Conservation (phyloP, 2,329 filamentous ascomycete genomes). For the Microascus cirrosus region DNA sequence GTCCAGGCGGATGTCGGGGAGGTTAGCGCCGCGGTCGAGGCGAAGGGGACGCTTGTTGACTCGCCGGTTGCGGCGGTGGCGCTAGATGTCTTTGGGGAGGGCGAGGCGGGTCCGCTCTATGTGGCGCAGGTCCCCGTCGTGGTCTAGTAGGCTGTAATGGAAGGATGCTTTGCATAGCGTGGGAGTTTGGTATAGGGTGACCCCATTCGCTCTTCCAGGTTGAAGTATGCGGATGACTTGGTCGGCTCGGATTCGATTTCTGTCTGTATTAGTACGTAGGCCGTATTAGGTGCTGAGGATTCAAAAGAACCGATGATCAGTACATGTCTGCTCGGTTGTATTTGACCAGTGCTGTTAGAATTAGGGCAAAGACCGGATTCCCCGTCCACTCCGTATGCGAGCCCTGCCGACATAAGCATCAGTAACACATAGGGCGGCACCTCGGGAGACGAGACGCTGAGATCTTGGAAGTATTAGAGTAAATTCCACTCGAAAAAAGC, state of each 20-base stretch:
- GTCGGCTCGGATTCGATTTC: neutral
- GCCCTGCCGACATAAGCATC: too few species aligned
- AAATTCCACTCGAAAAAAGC: too few species aligned
- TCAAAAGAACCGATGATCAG: too few species aligned
- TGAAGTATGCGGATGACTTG: neutral
- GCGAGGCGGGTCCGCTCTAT: conserved; percentile 3
- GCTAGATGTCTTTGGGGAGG: neutral
- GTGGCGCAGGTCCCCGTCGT: neutral
- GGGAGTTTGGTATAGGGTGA: neutral
- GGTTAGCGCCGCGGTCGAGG: neutral
- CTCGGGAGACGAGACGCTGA: too few species aligned
- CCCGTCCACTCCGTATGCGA: too few species aligned
- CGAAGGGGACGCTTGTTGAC: neutral
- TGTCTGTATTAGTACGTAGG: neutral
- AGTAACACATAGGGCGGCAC: too few species aligned
- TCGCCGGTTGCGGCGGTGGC: conserved; percentile 1
- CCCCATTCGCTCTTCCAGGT: neutral
- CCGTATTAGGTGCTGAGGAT: too few species aligned
- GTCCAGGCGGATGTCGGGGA: neutral
- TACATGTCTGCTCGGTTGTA: too few species aligned
- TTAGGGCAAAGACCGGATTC: too few species aligned
- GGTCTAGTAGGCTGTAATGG: neutral
- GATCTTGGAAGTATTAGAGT: too few species aligned
- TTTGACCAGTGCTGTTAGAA: too few species aligned
- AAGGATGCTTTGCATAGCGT: neutral